phyloP scores from a whole-genome alignment of 108 stramenopile species.

The Fragilaria crotonensis region DNA sequence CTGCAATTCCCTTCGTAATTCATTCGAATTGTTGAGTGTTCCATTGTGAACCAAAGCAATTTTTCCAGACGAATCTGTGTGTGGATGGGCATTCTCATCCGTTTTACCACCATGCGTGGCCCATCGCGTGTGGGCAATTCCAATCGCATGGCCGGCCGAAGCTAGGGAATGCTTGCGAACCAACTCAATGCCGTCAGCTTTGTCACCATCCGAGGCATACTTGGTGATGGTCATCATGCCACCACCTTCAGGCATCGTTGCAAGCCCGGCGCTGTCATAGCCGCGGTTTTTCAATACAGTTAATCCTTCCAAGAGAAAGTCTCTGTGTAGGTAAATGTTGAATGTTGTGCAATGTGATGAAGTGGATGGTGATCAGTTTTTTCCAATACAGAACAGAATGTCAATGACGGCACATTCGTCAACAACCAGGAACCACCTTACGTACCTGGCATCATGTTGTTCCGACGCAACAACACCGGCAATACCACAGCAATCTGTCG shows the following conservation, averaged over 20 bases:
- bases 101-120: slow-evolving; percentile 99
- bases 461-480: slow-evolving; percentile 39
- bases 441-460: slow-evolving; percentile 36
- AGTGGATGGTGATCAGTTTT: too few relatives aligned
- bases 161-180: slow-evolving; percentile 54
- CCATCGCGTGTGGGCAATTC: slow-evolving; percentile 99
- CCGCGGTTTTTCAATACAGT: slow-evolving; percentile 96
- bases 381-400: too few relatives aligned
- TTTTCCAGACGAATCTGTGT: slow-evolving; percentile 87
- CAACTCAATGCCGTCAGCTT: slow-evolving; percentile 89
- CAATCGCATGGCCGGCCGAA: slow-evolving; percentile 69
- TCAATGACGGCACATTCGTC: too few relatives aligned
- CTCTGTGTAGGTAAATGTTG: too few relatives aligned
- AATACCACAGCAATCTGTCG: slow-evolving; percentile 47
- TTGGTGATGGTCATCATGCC: slow-evolving; percentile 73
- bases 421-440: too few relatives aligned
- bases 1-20: slow-evolving; percentile 82
- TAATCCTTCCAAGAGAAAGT: slow-evolving; percentile 88
- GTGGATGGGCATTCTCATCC: slow-evolving; percentile 98
- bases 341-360: not conserved
- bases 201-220: slow-evolving; percentile 88
- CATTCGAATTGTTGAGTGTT: slow-evolving; percentile 94
- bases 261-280: slow-evolving; percentile 97
- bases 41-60: slow-evolving; percentile 99
- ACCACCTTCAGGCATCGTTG: slow-evolving; percentile 59